These are phyloP conservation scores for Candida broadrunensis DNA, from an alignment of 805 yeast species.

Conservation along the genomic window DNA sequence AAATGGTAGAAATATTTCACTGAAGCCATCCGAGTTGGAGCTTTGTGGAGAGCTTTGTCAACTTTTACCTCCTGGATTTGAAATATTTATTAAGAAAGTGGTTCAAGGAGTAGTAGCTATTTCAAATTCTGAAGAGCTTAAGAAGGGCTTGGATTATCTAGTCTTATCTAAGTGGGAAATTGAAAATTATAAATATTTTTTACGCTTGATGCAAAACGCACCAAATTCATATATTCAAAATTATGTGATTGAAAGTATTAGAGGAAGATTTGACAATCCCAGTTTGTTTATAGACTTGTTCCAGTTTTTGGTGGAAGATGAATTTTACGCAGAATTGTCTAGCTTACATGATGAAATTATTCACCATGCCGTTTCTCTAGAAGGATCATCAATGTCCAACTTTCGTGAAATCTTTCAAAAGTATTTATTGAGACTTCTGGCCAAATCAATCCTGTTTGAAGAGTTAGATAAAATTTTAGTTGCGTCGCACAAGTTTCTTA, in stretches of 20 bases:
- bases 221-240: slow-evolving; percentile 28
- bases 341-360: slow-evolving; percentile 15
- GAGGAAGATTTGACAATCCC: slow-evolving; percentile 12
- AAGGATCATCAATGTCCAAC: not conserved
- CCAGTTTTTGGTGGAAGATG: slow-evolving; percentile 20
- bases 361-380: not conserved
- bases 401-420: not conserved
- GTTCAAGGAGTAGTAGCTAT: slow-evolving; percentile 30
- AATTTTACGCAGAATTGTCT: slow-evolving; percentile 23
- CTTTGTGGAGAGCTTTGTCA: slow-evolving; percentile 17
- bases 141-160: slow-evolving; percentile 14
- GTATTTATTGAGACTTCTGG: not conserved
- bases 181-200: slow-evolving; percentile 28
- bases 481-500: not conserved
- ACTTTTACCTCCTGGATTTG: slow-evolving; percentile 13
- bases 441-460: not conserved
- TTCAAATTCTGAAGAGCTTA: slow-evolving; percentile 24
- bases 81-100: slow-evolving; percentile 26
- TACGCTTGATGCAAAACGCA: slow-evolving; percentile 32
- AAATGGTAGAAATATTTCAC: not conserved
- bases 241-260: slow-evolving; percentile 19
- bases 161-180: slow-evolving; percentile 26
- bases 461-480: not conserved
- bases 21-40: slow-evolving; percentile 13
- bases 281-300: slow-evolving; percentile 15